Percentiles rank a stretch among this genome's conserved stretches.
phyloP scores from a whole-genome alignment of 495 filamentous ascomycete species.

The Penicillium robsamsonii region DNA sequence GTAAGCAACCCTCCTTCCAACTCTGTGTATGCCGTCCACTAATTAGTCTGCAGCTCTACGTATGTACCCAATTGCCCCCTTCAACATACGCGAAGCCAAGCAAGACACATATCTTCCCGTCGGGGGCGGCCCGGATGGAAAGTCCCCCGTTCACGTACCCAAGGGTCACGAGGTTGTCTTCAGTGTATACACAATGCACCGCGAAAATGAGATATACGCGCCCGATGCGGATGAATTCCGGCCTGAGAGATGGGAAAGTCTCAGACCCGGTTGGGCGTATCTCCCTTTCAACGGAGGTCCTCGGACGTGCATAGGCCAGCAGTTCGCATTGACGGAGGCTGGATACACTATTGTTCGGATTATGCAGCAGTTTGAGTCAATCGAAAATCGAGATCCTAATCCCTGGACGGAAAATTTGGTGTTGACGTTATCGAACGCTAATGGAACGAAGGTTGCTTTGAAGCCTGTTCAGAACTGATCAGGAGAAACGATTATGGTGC shows the following conservation, averaged over 20 bases:
- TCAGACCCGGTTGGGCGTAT: conserved; percentile 52
- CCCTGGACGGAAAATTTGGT: conserved; percentile 13
- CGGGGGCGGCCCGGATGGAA: conserved; percentile 44
- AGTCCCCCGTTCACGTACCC: conserved; percentile 36
- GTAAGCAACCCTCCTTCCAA: conserved; percentile 23
- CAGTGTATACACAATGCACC: conserved; percentile 51
- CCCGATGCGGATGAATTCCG: conserved; percentile 50
- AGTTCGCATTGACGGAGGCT: conserved; percentile 61
- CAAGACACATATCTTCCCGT: conserved; percentile 45
- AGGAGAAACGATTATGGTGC: not conserved
- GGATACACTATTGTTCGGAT: conserved; percentile 50
- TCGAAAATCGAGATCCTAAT: conserved; percentile 48
- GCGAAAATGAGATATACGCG: conserved; percentile 49
- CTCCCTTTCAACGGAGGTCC: conserved; percentile 62
- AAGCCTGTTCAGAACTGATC: not conserved
- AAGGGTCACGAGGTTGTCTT: conserved; percentile 46
- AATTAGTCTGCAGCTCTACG: conserved; percentile 47
- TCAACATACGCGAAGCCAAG: conserved; percentile 46
- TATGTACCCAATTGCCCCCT: conserved; percentile 51
- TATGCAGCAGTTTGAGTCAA: conserved; percentile 51
- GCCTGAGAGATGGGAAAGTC: conserved; percentile 56
- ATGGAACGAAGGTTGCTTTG: conserved; percentile 26
- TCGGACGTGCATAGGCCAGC: conserved; percentile 43
- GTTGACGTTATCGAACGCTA: conserved; percentile 20
- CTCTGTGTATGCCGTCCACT: not conserved